Evolutionary conservation across 768 basidiomycete species (phyloP).

Genomic region (Macrolepiota dolichaula): DNA sequence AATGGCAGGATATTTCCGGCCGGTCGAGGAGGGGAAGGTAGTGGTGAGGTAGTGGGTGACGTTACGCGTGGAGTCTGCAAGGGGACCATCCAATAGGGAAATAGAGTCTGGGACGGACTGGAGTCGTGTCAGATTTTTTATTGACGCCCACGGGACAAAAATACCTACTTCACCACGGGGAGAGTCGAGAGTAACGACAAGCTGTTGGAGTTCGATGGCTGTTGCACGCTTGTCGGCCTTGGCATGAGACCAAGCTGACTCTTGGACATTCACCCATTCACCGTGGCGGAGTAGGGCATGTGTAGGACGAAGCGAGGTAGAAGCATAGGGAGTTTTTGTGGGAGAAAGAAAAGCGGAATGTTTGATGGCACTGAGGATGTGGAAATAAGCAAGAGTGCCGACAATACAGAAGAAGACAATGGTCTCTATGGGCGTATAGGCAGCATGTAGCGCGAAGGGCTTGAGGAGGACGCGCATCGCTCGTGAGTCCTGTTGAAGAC

Average conservation of each 20-base stretch:
- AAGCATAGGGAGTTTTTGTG: slow-evolving; percentile 24
- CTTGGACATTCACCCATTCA: slow-evolving; percentile 63
- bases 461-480: slow-evolving; percentile 58
- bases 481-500: background rate
- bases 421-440: slow-evolving; percentile 80
- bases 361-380: slow-evolving; percentile 86
- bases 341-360: slow-evolving; percentile 79
- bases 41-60: slow-evolving; percentile 46
- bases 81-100: slow-evolving; percentile 38
- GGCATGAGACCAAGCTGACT: slow-evolving; percentile 42
- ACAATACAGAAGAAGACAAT: slow-evolving; percentile 88
- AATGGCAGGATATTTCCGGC: slow-evolving; percentile 44
- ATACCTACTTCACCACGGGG: slow-evolving; percentile 27
- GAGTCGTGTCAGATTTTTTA: slow-evolving; percentile 8
- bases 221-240: slow-evolving; percentile 19
- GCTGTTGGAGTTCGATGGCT: slow-evolving; percentile 69
- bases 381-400: slow-evolving; percentile 93
- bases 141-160: background rate
- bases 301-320: slow-evolving; percentile 48
- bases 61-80: slow-evolving; percentile 42
- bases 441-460: slow-evolving; percentile 69
- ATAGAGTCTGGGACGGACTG: slow-evolving; percentile 27
- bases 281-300: slow-evolving; percentile 50
- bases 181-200: slow-evolving; percentile 56
- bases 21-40: slow-evolving; percentile 36